Percentiles rank a stretch among this genome's conserved stretches.
These are phyloP conservation scores for Primulina huaijiensis DNA, from an alignment of 257 asterid genomes.

Conservation along the genomic window DNA sequence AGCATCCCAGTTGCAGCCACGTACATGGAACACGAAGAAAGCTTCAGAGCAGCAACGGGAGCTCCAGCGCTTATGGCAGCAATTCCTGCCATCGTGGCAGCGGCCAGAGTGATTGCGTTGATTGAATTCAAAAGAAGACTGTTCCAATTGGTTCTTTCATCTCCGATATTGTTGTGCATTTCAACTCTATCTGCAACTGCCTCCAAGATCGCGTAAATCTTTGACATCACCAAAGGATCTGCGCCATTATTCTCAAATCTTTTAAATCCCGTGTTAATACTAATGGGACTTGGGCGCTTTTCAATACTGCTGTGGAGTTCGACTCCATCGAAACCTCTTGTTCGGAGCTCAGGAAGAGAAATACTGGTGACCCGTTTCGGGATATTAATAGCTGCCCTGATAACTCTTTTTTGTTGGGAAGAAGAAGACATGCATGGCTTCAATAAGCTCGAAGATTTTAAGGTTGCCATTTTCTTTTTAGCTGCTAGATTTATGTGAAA, in stretches of 20 bases:
- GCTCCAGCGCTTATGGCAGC: conserved; percentile 28
- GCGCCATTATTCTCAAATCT: neutral
- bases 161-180: conserved; percentile 54
- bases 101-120: conserved; percentile 41
- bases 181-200: conserved; percentile 59
- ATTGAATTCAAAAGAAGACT: conserved; percentile 41
- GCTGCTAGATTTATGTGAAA: neutral
- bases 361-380: conserved; percentile 25
- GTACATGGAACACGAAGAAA: conserved; percentile 33
- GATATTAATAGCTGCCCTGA: conserved; percentile 27
- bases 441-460: conserved; percentile 24
- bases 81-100: conserved; percentile 36
- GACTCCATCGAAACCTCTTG: conserved; percentile 2
- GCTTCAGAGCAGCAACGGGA: conserved; percentile 20
- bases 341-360: conserved; percentile 28
- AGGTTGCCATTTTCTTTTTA: conserved; percentile 21
- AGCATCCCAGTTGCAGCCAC: conserved; percentile 39
- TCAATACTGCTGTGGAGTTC: neutral
- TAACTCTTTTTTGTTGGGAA: neutral
- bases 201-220: conserved; percentile 53
- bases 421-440: conserved; percentile 11
- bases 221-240: conserved; percentile 29
- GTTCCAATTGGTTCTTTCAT: conserved; percentile 60
- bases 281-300: conserved; percentile 25
- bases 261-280: neutral